phyloP scores from a whole-genome alignment of 768 basidiomycete genomes.

The Xerocomellus intermedius region DNA sequence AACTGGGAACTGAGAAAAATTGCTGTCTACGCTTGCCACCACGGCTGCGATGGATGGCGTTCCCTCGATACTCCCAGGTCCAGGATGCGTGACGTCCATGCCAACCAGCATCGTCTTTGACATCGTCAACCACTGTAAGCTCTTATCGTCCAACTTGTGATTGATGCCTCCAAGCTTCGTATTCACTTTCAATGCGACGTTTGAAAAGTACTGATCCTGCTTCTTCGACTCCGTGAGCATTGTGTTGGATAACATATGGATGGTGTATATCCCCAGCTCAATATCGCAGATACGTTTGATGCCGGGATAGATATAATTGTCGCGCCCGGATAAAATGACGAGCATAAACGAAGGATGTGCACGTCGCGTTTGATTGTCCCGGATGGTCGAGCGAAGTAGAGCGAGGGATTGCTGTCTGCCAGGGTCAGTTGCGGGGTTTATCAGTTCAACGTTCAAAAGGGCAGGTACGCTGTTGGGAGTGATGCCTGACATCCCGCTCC shows the following conservation, averaged over 20 bases:
- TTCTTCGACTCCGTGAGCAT: slow-evolving; percentile 51
- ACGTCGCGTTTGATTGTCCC: slow-evolving; percentile 20
- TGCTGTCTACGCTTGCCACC: slow-evolving; percentile 69
- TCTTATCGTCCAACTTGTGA: slow-evolving; percentile 60
- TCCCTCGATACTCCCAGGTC: slow-evolving; percentile 62
- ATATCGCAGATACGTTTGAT: slow-evolving; percentile 78
- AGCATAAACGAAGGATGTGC: slow-evolving; percentile 62
- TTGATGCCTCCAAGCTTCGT: slow-evolving; percentile 82
- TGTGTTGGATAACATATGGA: slow-evolving; percentile 69
- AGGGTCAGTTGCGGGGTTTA: slow-evolving; percentile 27
- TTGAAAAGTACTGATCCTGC: slow-evolving; percentile 81
- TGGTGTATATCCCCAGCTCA: slow-evolving; percentile 68
- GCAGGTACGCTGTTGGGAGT: slow-evolving; percentile 36
- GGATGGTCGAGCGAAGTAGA: slow-evolving; percentile 43
- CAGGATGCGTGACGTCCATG: slow-evolving; percentile 81
- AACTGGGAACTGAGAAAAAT: slow-evolving; percentile 76
- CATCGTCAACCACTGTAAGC: slow-evolving; percentile 64
- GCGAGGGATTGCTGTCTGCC: slow-evolving; percentile 38
- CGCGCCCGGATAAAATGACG: slow-evolving; percentile 63
- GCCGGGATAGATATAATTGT: slow-evolving; percentile 78
- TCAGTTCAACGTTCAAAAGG: slow-evolving; percentile 29
- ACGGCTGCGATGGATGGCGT: slow-evolving; percentile 84
- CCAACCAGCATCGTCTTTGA: slow-evolving; percentile 81
- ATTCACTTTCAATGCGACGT: slow-evolving; percentile 79
- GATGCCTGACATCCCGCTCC: slow-evolving; percentile 68